Evolutionary conservation across 2,329 filamentous ascomycete genomes (phyloP).

Genomic region (Pseudogymnoascus sp.): DNA sequence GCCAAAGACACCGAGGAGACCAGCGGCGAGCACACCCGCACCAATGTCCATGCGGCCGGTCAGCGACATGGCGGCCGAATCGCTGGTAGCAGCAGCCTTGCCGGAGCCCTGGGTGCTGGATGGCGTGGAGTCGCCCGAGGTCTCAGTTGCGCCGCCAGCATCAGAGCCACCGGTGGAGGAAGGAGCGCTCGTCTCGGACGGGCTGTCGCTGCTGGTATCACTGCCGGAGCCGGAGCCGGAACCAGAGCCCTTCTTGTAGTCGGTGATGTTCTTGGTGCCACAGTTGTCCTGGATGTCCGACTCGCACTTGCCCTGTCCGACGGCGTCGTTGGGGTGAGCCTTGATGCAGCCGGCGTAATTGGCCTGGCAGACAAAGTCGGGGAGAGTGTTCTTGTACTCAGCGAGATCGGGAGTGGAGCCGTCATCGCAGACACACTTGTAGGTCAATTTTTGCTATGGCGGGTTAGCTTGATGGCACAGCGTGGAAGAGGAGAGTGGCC

Average conservation of each 20-base stretch:
- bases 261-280: slow-evolving; percentile 39
- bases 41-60: slow-evolving; percentile 34
- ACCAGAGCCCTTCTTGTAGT: slow-evolving; percentile 18
- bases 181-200: slow-evolving; percentile 23
- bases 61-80: slow-evolving; percentile 31
- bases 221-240: slow-evolving; percentile 30
- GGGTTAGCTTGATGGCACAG: background rate
- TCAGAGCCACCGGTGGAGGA: slow-evolving; percentile 17
- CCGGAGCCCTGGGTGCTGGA: slow-evolving; percentile 18
- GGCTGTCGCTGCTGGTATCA: slow-evolving; percentile 14
- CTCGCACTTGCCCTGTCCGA: slow-evolving; percentile 41
- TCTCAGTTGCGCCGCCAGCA: slow-evolving; percentile 21
- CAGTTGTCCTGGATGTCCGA: slow-evolving; percentile 35
- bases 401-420: slow-evolving; percentile 41
- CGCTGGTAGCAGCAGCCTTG: slow-evolving; percentile 22
- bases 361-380: slow-evolving; percentile 49
- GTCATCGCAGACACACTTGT: slow-evolving; percentile 49
- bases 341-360: slow-evolving; percentile 42
- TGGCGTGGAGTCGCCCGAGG: slow-evolving; percentile 33
- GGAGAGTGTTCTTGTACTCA: slow-evolving; percentile 49
- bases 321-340: slow-evolving; percentile 36
- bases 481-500: background rate
- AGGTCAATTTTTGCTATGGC: slow-evolving; percentile 40
- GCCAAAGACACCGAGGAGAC: slow-evolving; percentile 45
- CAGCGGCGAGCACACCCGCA: slow-evolving; percentile 38